These are phyloP conservation scores for Lineolata rhizophorae DNA, from an alignment of 495 filamentous ascomycete species.

Conservation along the genomic window DNA sequence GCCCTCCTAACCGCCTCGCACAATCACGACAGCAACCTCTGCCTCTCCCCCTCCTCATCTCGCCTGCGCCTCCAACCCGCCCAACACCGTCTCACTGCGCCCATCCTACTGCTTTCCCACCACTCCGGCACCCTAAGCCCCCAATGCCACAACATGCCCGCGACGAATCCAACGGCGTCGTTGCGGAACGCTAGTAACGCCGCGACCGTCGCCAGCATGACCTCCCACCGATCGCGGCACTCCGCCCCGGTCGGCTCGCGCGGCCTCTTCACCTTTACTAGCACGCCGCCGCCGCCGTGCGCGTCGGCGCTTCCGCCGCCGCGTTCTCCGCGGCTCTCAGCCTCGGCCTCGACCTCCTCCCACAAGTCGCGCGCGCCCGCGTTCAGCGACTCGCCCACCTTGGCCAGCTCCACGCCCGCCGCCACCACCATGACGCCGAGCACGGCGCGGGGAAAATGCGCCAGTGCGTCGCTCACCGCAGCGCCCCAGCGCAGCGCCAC, in stretches of 20 bases:
- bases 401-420: constrained; percentile 64
- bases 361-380: constrained; percentile 41
- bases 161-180: constrained; percentile 67
- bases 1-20: no score
- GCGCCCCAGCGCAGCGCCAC: constrained; percentile 26
- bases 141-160: constrained; percentile 54
- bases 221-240: constrained; percentile 48
- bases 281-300: no score
- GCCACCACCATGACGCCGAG: constrained; percentile 77
- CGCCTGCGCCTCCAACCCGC: no score
- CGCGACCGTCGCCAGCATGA: constrained; percentile 75
- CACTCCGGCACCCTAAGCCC: constrained; percentile 15
- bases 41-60: no score
- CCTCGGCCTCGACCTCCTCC: constrained; percentile 19
- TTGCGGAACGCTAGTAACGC: constrained; percentile 70
- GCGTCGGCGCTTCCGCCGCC: no score
- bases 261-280: constrained; percentile 3
- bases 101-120: constrained; percentile 14
- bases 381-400: constrained; percentile 66
- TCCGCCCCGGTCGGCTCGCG: constrained; percentile 32
- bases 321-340: constrained; percentile 11
- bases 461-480: constrained; percentile 25
- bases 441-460: constrained; percentile 45
- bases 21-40: no score
- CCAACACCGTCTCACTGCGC: no score